Percentiles rank a stretch among this genome's conserved stretches.
These are phyloP conservation scores for Smallanthus sonchifolius DNA, from an alignment of 129 eudicot species.

Conservation along the genomic window DNA sequence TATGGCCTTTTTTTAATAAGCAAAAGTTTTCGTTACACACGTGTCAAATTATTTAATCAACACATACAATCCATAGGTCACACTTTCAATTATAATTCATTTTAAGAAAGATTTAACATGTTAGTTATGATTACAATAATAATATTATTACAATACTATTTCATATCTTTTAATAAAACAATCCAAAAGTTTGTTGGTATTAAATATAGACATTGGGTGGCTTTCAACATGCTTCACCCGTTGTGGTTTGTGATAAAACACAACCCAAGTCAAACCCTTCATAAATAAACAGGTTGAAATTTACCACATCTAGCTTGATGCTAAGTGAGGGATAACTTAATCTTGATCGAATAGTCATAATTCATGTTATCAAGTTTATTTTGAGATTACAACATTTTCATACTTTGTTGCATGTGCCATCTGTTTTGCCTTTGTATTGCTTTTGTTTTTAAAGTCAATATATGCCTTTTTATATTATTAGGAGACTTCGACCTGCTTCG, in stretches of 20 bases:
- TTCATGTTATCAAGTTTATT: background rate
- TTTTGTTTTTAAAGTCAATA: background rate
- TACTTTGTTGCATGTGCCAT: background rate
- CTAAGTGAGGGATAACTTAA: background rate
- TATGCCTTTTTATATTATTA: slow-evolving; percentile 19
- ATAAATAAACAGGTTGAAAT: background rate
- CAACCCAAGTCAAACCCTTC: background rate
- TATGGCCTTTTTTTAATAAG: background rate
- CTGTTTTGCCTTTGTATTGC: background rate
- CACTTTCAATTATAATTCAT: background rate
- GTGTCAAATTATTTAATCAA: background rate
- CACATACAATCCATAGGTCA: background rate
- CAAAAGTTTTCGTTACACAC: background rate
- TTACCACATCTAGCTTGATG: background rate
- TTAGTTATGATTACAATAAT: background rate
- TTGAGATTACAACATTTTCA: background rate
- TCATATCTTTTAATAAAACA: background rate
- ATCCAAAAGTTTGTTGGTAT: background rate
- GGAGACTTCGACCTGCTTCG: slow-evolving; percentile 84
- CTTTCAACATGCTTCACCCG: background rate
- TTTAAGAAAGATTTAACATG: background rate
- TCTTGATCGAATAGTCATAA: background rate
- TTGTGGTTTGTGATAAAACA: background rate
- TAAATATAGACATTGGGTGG: background rate
- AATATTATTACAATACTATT: background rate